Evolutionary conservation across 2,329 filamentous ascomycete genomes (phyloP).

Genomic region (Penicillium sp.): DNA sequence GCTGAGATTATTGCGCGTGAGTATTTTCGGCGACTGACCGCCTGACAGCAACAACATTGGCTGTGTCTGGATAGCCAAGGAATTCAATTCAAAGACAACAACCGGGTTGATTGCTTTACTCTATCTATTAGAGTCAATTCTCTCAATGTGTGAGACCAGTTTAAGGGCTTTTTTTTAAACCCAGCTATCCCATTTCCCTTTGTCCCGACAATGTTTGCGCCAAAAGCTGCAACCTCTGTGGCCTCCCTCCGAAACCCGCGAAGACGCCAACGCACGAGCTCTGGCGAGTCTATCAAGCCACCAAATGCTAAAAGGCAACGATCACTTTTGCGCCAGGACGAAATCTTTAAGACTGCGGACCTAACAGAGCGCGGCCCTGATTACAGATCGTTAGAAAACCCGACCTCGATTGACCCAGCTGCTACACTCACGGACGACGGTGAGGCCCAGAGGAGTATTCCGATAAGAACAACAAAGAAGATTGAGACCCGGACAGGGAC

Average conservation of each 20-base stretch:
- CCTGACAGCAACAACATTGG: constrained; percentile 7
- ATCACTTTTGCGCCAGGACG: constrained; percentile 44
- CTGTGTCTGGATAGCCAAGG: not conserved
- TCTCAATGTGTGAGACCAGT: not conserved
- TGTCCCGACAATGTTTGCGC: constrained; percentile 43
- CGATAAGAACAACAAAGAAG: constrained; percentile 45
- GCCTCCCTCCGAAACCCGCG: constrained; percentile 41
- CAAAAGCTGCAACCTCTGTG: constrained; percentile 36
- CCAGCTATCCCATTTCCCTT: not conserved
- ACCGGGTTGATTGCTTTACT: not conserved
- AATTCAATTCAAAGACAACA: not conserved
- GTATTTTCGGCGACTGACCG: constrained; percentile 13
- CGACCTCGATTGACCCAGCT: constrained; percentile 19
- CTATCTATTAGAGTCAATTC: not conserved
- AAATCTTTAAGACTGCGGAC: constrained; percentile 35
- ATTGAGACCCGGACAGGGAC: constrained; percentile 37
- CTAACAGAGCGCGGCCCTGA: constrained; percentile 26
- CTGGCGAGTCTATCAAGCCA: constrained; percentile 51
- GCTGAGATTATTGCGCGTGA: not conserved
- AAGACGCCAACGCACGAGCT: constrained; percentile 47
- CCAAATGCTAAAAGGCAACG: constrained; percentile 54
- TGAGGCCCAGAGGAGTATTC: constrained; percentile 36
- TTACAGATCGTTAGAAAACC: constrained; percentile 23
- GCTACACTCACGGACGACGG: constrained; percentile 25
- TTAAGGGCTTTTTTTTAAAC: not conserved